Base-by-base conservation (phyloP, 352 stramenopile species). In the Phytophthora quininea region DNA sequence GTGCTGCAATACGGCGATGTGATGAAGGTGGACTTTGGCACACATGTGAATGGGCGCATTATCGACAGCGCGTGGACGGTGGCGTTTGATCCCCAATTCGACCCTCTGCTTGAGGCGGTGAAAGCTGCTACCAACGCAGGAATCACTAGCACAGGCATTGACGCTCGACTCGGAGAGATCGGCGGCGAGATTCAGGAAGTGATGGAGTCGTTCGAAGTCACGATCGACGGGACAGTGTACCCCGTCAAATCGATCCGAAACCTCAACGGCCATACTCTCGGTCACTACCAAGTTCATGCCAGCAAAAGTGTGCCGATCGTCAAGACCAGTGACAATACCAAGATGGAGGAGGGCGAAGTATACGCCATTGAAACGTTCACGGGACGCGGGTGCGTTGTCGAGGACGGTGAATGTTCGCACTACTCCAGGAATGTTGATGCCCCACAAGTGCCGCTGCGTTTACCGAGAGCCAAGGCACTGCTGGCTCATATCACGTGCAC, bases 31-130 rank as follows among this genome's bases (percentile, higher is more conserved):
- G 97, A 99, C 77, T 99, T 99, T 79, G 97, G 97, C 24, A 98
- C 95, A 7, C 97, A 99, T 57, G 91, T 99, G 40, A 97, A 99
- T 67, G 96, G 96, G 45, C 81, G 96, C 43, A 99, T 99, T 73
- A 99, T 99, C 63, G 97, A 99, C 76, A 97, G 91, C 79, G 97
- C 97, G 5, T 99, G 93, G 86, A 99, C 97, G 10, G 96, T 99
- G 6, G 76, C 81, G 7, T 99, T 99, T 69, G 96, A 99, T 75
- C 88, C 90, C 2, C 80, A 95, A 69, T 99, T 98, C 71, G 97
- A 99, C 71, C 68, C 75, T 24, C 74, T 98, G 9, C 58, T 99
- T 2, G 86, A 92, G 62, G 95, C 97, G 1, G 95, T 97, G 2
- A 90, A 96, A 54, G 93, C 97, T 56, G 96, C 97, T 2, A 99